Evolutionary conservation across 2,329 filamentous ascomycete species (phyloP).

Genomic region (Madurella fahalii): DNA sequence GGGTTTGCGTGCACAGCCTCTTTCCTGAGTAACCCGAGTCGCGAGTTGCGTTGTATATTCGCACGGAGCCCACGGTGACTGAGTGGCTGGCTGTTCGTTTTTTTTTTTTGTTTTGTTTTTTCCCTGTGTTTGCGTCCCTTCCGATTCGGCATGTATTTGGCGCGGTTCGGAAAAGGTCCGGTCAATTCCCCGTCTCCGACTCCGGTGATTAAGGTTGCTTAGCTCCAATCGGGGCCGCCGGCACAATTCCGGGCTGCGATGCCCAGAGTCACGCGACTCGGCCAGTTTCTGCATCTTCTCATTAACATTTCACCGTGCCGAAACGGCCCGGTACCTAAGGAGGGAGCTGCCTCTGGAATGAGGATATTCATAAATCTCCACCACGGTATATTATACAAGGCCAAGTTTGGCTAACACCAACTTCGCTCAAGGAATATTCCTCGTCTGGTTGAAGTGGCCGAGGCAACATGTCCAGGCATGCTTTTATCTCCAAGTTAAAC

Average conservation of each 20-base stretch:
- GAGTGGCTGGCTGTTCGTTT: background rate
- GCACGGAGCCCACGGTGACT: too few relatives aligned
- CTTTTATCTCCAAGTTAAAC: too few relatives aligned
- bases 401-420: too few relatives aligned
- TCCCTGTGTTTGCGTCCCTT: background rate
- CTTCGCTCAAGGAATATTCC: too few relatives aligned
- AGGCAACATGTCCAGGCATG: too few relatives aligned
- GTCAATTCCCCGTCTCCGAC: background rate
- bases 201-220: too few relatives aligned
- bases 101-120: too few relatives aligned
- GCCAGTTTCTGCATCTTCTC: background rate
- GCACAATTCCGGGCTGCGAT: background rate
- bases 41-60: too few relatives aligned
- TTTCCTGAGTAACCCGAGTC: background rate
- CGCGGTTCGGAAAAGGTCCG: constrained; percentile 1
- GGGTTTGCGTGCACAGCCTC: constrained; percentile 9
- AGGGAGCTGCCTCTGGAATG: background rate
- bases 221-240: constrained; percentile 8
- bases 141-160: background rate
- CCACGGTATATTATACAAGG: background rate
- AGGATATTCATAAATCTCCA: background rate
- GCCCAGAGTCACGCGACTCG: constrained; percentile 6
- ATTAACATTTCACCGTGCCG: background rate
- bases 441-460: too few relatives aligned
- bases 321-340: background rate